These are phyloP conservation scores for Populus pruinosa DNA, from an alignment of 345 rosid genomes.

Conservation along the genomic window DNA sequence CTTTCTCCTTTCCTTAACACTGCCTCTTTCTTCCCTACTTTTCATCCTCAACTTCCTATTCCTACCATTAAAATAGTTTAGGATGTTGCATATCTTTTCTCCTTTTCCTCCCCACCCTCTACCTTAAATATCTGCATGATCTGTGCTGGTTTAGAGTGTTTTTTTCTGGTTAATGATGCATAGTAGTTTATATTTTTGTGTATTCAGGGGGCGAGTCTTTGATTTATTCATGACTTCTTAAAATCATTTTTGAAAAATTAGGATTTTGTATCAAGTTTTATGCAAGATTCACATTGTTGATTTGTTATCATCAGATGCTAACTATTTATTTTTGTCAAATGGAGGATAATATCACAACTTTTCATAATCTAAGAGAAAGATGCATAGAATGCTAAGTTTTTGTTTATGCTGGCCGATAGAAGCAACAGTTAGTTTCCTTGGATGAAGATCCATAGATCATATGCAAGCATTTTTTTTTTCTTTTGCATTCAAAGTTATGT, in stretches of 20 bases:
- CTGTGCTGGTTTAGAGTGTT: conserved; percentile 3
- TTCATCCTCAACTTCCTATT: conserved; percentile 71
- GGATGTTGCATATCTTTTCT: conserved; percentile 31
- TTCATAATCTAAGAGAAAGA: neutral
- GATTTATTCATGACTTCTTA: neutral
- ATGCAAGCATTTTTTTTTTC: neutral
- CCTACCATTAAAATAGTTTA: conserved; percentile 40
- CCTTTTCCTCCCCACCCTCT: conserved; percentile 24
- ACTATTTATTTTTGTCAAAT: neutral
- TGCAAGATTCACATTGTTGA: neutral
- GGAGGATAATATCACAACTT: neutral
- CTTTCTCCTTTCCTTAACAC: conserved; percentile 98
- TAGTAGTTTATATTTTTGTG: neutral
- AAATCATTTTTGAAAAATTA: neutral
- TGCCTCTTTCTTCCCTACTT: conserved; percentile 84
- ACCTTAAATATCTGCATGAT: conserved; percentile 30
- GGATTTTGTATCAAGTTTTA: neutral
- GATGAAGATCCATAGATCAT: neutral
- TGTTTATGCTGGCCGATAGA: neutral
- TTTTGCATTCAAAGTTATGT: neutral
- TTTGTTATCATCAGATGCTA: neutral
- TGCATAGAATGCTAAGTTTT: neutral
- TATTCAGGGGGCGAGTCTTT: neutral
- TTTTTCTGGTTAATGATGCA: conserved; percentile 1
- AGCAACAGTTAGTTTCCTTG: neutral